phyloP scores from a whole-genome alignment of 2,329 filamentous ascomycete genomes.

The Alternaria incomplexa region DNA sequence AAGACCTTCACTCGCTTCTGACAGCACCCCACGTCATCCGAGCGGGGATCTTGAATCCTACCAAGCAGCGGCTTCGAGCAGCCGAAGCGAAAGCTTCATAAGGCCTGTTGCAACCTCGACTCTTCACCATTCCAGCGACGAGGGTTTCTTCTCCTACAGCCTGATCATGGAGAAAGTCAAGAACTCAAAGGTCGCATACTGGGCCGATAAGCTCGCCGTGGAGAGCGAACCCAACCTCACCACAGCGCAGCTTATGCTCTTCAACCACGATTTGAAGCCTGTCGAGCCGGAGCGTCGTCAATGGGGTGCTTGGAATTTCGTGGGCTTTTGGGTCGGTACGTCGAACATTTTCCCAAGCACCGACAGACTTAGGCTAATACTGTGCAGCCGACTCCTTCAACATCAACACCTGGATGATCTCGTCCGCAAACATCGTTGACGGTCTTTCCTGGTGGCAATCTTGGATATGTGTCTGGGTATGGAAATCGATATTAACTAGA shows the following conservation, averaged over 20 bases:
- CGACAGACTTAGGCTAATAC: conserved; percentile 13
- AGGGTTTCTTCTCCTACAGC: conserved; percentile 8
- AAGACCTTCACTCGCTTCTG: conserved; percentile 20
- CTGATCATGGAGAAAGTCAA: conserved; percentile 51
- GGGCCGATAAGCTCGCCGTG: conserved; percentile 69
- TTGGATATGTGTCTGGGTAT: conserved; percentile 72
- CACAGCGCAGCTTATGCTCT: conserved; percentile 82
- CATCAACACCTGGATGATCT: conserved; percentile 90
- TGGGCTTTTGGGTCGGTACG: conserved; percentile 78
- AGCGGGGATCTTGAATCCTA: conserved; percentile 30
- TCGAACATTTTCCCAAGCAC: background rate
- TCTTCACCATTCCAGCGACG: conserved; percentile 24
- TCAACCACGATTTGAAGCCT: conserved; percentile 79
- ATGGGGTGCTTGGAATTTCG: conserved; percentile 89
- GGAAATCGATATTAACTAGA: background rate
- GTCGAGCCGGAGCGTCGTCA: conserved; percentile 78
- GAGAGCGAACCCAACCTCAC: conserved; percentile 78
- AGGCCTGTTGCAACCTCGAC: conserved; percentile 23
- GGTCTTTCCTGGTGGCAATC: conserved; percentile 92
- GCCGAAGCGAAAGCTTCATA: conserved; percentile 27
- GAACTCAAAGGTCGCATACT: conserved; percentile 46
- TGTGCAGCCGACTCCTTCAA: conserved; percentile 52
- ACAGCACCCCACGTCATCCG: conserved; percentile 37
- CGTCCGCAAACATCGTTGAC: conserved; percentile 77
- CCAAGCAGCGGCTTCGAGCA: conserved; percentile 26